Evolutionary conservation across 2,329 filamentous ascomycete genomes (phyloP).

Genomic region (Orbilia quercus): DNA sequence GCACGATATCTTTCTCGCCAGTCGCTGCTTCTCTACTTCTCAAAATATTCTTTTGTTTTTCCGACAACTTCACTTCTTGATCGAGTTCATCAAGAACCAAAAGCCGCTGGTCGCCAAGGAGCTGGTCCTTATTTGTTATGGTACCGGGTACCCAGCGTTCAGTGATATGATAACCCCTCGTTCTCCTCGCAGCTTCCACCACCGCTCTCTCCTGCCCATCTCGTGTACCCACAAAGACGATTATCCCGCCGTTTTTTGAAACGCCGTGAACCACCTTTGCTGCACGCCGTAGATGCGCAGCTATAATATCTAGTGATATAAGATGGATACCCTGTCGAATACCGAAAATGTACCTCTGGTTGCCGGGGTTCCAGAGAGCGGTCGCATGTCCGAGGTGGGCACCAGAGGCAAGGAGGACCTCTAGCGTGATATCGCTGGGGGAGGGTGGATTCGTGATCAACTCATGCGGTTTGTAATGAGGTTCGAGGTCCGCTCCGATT

Average conservation of each 20-base stretch:
- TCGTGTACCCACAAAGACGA: slow-evolving; percentile 90
- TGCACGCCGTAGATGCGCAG: slow-evolving; percentile 88
- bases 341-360: slow-evolving; percentile 93
- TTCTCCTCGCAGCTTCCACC: slow-evolving; percentile 80
- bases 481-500: slow-evolving; percentile 61
- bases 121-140: slow-evolving; percentile 92
- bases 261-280: slow-evolving; percentile 93
- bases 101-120: slow-evolving; percentile 76
- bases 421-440: slow-evolving; percentile 84
- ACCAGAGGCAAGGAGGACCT: slow-evolving; percentile 88
- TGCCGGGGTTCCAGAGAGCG: slow-evolving; percentile 92
- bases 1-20: slow-evolving; percentile 61
- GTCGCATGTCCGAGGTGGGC: slow-evolving; percentile 90
- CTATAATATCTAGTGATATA: slow-evolving; percentile 88
- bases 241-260: slow-evolving; percentile 80
- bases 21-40: slow-evolving; percentile 61
- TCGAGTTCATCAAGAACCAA: slow-evolving; percentile 84
- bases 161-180: slow-evolving; percentile 86
- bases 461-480: slow-evolving; percentile 73
- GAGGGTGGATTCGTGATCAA: slow-evolving; percentile 78
- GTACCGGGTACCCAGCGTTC: slow-evolving; percentile 90
- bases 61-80: slow-evolving; percentile 65
- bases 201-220: slow-evolving; percentile 83
- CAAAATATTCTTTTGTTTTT: slow-evolving; percentile 20
- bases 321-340: slow-evolving; percentile 89